Conservation (phyloP, 805 yeast species). For the Wilhelminamyces savonicus region DNA sequence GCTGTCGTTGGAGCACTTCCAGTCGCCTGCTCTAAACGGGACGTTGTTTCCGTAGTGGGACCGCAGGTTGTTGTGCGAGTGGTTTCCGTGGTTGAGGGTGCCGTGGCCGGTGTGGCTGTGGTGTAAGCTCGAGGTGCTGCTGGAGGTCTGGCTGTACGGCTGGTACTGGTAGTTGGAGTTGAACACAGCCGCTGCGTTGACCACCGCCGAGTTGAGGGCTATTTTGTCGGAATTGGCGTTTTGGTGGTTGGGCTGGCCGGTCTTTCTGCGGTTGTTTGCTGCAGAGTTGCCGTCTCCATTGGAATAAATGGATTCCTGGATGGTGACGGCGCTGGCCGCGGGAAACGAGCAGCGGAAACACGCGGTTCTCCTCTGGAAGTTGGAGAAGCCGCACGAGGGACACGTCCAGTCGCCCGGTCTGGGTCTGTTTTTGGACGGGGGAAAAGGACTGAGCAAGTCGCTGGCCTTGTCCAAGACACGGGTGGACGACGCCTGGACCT, state of each 20-base stretch:
- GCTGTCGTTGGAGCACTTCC: constrained; percentile 79
- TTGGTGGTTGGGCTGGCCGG: constrained; percentile 1
- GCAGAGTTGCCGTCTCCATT: constrained; percentile 6
- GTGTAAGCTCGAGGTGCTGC: constrained; percentile 3
- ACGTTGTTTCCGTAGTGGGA: constrained; percentile 42
- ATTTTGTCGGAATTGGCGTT: constrained; percentile 6
- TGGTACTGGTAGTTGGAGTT: background rate
- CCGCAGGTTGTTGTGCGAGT: constrained; percentile 10
- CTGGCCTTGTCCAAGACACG: constrained; percentile 75
- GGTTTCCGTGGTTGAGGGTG: constrained; percentile 9
- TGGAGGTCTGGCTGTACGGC: constrained; percentile 7
- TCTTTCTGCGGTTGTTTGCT: constrained; percentile 3
- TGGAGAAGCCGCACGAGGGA: constrained; percentile 91
- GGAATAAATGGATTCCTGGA: constrained; percentile 54
- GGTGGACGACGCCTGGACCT: constrained; percentile 81
- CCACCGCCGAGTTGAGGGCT: constrained; percentile 9
- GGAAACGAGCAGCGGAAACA: constrained; percentile 93
- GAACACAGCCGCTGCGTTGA: constrained; percentile 5
- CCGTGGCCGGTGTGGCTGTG: constrained; percentile 9
- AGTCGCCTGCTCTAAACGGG: constrained; percentile 96
- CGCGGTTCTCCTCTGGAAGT: constrained; percentile 89
- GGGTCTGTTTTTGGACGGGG: constrained; percentile 78
- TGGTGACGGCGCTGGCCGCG: constrained; percentile 63
- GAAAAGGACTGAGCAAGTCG: constrained; percentile 78
- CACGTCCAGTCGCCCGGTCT: constrained; percentile 99